phyloP scores from a whole-genome alignment of 176 grass and related monocot genomes.

The Hyparrhenia diplandra region DNA sequence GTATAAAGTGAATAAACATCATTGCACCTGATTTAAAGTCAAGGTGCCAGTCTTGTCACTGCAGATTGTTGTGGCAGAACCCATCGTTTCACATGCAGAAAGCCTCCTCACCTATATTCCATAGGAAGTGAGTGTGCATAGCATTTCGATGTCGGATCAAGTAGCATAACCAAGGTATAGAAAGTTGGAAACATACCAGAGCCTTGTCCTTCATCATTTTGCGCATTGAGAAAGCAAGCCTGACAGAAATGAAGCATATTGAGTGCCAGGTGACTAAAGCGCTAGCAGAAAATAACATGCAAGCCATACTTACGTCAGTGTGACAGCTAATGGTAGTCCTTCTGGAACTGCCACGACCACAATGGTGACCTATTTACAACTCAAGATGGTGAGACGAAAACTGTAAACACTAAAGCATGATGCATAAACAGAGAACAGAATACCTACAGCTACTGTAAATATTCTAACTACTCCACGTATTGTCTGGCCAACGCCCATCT shows the following conservation, averaged over 20 bases:
- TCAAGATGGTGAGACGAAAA: conserved; percentile 23
- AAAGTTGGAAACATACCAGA: conserved; percentile 41
- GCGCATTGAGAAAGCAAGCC: conserved; percentile 93
- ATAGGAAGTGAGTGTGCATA: background rate
- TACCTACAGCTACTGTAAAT: conserved; percentile 86
- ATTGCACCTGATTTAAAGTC: conserved; percentile 81
- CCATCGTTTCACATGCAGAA: conserved; percentile 99
- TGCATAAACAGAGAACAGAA: background rate
- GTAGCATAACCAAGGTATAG: background rate
- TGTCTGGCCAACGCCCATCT: conserved; percentile 59
- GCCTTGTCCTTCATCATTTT: conserved; percentile 99
- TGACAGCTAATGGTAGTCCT: conserved; percentile 95
- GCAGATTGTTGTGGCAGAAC: conserved; percentile 96
- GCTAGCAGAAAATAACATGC: background rate
- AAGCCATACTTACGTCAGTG: conserved; percentile 72
- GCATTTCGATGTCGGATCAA: background rate
- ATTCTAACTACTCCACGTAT: conserved; percentile 73
- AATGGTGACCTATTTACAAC: conserved; percentile 66
- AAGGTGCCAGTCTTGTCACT: conserved; percentile 97
- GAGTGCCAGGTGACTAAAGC: background rate
- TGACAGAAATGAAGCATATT: conserved; percentile 31
- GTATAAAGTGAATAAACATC: conserved; percentile 1
- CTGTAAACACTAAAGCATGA: background rate
- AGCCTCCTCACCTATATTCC: conserved; percentile 73
- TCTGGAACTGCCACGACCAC: conserved; percentile 92